These are phyloP conservation scores for Trebouxiophyceae sp. DNA, from an alignment of 163 green algal genomes.

Conservation along the genomic window DNA sequence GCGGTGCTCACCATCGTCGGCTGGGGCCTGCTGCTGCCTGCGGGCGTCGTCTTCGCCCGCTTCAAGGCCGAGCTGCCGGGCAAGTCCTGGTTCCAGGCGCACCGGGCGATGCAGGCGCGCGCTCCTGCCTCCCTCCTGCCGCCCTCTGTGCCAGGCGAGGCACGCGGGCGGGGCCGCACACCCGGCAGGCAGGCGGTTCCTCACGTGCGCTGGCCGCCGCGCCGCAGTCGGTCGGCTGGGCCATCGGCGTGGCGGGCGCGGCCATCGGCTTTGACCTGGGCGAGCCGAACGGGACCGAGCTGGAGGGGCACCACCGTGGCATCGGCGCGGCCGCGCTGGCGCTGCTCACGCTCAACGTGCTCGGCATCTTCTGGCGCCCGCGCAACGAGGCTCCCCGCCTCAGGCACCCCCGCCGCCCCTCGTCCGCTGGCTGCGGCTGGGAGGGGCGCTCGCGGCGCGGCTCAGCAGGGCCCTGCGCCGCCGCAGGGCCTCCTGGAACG, in stretches of 20 bases:
- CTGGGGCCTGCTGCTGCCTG: not conserved
- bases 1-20: not conserved
- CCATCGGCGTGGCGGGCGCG: too few relatives aligned
- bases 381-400: not conserved
- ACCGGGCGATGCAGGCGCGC: not conserved
- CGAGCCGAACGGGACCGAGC: not conserved
- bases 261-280: too few relatives aligned
- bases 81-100: not conserved
- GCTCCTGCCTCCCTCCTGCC: not conserved
- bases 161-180: too few relatives aligned
- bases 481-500: not conserved
- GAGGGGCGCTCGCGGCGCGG: too few relatives aligned
- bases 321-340: not conserved
- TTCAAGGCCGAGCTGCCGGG: not conserved
- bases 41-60: not conserved
- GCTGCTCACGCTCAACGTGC: not conserved
- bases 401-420: not conserved
- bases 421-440: not conserved
- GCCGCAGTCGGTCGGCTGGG: too few relatives aligned
- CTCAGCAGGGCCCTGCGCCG: not conserved
- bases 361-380: not conserved
- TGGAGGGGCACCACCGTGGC: not conserved
- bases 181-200: too few relatives aligned
- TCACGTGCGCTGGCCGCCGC: too few relatives aligned
- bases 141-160: too few relatives aligned